These are phyloP conservation scores for Colletotrichum australisinense DNA, from an alignment of 2,329 filamentous ascomycete species.

Conservation along the genomic window DNA sequence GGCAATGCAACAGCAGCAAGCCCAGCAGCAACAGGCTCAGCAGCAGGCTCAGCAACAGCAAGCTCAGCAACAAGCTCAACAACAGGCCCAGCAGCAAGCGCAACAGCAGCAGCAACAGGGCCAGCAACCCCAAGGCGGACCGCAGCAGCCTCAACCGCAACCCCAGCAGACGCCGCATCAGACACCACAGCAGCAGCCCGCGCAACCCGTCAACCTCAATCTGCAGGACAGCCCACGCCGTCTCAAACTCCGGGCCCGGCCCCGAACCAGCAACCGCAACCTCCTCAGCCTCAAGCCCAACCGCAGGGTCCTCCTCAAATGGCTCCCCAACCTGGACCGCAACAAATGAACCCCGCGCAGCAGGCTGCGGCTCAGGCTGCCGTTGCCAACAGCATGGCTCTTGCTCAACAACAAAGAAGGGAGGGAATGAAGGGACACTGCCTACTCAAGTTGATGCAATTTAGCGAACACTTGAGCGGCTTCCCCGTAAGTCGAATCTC, in stretches of 20 bases:
- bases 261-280: constrained; percentile 39
- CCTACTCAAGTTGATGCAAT: constrained; percentile 70
- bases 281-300: constrained; percentile 45
- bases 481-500: constrained; percentile 58
- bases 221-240: constrained; percentile 36
- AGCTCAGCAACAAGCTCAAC: constrained; percentile 49
- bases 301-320: constrained; percentile 45
- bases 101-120: constrained; percentile 47
- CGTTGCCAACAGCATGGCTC: constrained; percentile 48
- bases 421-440: constrained; percentile 67
- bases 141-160: constrained; percentile 47
- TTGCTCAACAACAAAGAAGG: constrained; percentile 59
- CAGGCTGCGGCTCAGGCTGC: constrained; percentile 37
- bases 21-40: constrained; percentile 49
- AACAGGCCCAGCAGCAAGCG: constrained; percentile 50
- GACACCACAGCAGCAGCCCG: constrained; percentile 36
- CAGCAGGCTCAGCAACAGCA: constrained; percentile 44
- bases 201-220: constrained; percentile 36
- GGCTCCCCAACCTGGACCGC: constrained; percentile 46
- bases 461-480: constrained; percentile 70
- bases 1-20: constrained; percentile 46
- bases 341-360: constrained; percentile 39
- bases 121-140: constrained; percentile 44
- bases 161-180: constrained; percentile 46
- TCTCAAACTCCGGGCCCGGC: constrained; percentile 36